Evolutionary conservation across 441 rosid species (phyloP).

Genomic region (Melastoma candidum): DNA sequence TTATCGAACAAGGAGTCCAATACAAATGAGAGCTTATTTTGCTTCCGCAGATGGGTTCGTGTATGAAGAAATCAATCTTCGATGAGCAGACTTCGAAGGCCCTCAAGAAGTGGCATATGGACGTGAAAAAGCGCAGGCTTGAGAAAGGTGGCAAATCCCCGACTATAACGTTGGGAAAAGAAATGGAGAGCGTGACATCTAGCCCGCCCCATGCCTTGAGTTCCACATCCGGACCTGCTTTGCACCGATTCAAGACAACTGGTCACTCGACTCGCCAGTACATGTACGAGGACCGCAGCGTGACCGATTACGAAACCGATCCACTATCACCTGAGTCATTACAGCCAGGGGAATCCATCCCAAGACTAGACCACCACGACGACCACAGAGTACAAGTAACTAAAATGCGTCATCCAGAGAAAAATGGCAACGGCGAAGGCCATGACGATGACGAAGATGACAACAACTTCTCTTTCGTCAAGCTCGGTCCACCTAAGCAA

Average conservation of each 20-base stretch:
- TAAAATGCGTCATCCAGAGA: constrained; percentile 18
- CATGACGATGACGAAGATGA: not conserved
- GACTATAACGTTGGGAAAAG: constrained; percentile 16
- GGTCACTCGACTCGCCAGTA: constrained; percentile 51
- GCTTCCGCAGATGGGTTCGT: constrained; percentile 69
- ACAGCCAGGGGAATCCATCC: constrained; percentile 23
- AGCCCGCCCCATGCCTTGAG: constrained; percentile 24
- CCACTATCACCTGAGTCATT: constrained; percentile 32
- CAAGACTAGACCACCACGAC: constrained; percentile 25
- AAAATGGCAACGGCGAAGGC: constrained; percentile 16
- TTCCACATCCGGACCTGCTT: constrained; percentile 15
- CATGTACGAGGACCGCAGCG: constrained; percentile 37
- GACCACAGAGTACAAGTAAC: constrained; percentile 18
- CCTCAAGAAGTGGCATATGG: constrained; percentile 79
- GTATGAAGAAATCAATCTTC: constrained; percentile 78
- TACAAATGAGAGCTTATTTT: not conserved
- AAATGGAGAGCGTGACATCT: constrained; percentile 22
- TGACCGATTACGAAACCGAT: constrained; percentile 57
- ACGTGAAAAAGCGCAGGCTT: constrained; percentile 45
- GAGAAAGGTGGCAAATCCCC: constrained; percentile 41
- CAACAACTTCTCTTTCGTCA: constrained; percentile 37
- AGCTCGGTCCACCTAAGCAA: constrained; percentile 18
- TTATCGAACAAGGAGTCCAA: not conserved
- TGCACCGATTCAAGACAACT: constrained; percentile 72
- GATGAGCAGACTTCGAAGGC: constrained; percentile 91